Base-by-base conservation (phyloP, 345 rosid genomes). In the Draba incana region DNA sequence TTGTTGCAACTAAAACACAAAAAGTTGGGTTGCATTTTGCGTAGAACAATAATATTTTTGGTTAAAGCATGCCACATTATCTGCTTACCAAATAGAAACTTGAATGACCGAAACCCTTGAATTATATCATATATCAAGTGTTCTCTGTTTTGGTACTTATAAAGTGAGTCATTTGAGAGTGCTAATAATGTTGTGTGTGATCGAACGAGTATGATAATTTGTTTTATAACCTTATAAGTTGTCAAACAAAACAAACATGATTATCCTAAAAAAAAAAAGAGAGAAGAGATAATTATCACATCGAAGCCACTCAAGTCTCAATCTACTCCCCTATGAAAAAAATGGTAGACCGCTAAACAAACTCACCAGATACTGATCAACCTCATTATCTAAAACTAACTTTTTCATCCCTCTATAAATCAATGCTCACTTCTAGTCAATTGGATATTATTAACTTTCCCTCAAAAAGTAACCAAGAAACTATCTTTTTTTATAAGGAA, bases 361-460 rank as follows among this genome's bases (percentile, higher is more conserved):
- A 75, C 78, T 67, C 68, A 74, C 78, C 78, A 68, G 69, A 68
- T 43, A 53, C 51, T 20, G 20, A 20, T 66, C 27, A 62, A 68
- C 33, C 73, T 66, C 24, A 64, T 43, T 52, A 65, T 11, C 39
- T 56, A 11, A 25, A 51, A 60, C 41, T 14, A 66, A 16, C 31
- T 37, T 43, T 47, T 41, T 8, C 3, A 31, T 13, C 7, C 57
- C 68, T 66, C 57, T 75, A 75, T 75, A 68, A 61, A 74, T 67
- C 42, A 67, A 3, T 44, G 44, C 38, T 53, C 3, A 28, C 7
- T 49, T 61, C 45, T 45, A 24, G 12, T 66, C 25, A 49, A 12
- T 57, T 49, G 33, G 58, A 65, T 52, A 58, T 43, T 13, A 74
- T 37, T 30, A 66, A 51, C 52, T 12, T 66, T 15, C 39, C 20